Conservation (phyloP, 2,329 filamentous ascomycete species). For the Cladosporium sp. region DNA sequence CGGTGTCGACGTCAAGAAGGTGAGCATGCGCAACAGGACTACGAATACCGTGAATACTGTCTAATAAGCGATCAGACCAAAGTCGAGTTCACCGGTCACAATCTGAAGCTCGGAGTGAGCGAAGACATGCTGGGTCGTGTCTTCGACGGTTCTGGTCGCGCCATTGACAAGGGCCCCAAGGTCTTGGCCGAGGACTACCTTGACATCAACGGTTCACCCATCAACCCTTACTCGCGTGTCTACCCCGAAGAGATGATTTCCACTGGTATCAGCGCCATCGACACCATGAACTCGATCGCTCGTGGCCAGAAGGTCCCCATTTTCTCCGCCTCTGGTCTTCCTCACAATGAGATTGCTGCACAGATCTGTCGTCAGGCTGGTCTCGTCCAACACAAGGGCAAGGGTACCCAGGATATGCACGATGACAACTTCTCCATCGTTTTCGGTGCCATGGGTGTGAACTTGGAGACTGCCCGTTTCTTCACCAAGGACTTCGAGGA, state of each 20-base stretch:
- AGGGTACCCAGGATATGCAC: conserved; percentile 93
- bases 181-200: conserved; percentile 96
- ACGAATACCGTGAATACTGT: neutral
- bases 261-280: conserved; percentile 97
- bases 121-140: conserved; percentile 99
- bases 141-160: conserved; percentile 95
- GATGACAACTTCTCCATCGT: conserved; percentile 99
- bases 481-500: conserved; percentile 98
- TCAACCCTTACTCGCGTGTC: conserved; percentile 96
- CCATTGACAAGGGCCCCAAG: conserved; percentile 98
- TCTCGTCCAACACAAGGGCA: conserved; percentile 81
- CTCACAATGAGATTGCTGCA: conserved; percentile 98
- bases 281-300: conserved; percentile 89
- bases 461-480: conserved; percentile 97
- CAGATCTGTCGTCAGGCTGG: conserved; percentile 97
- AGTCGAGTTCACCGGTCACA: conserved; percentile 96
- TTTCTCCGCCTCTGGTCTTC: conserved; percentile 95
- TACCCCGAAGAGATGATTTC: conserved; percentile 99
- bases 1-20: conserved; percentile 98
- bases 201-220: conserved; percentile 97
- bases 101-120: conserved; percentile 95
- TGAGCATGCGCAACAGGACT: conserved; percentile 19
- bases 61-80: conserved; percentile 60
- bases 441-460: conserved; percentile 99
- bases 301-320: conserved; percentile 99